Evolutionary conservation across 768 basidiomycete species (phyloP), one percentile per base, ranked within the genome.

Genomic region (Boletus rubroflammeus): DNA sequence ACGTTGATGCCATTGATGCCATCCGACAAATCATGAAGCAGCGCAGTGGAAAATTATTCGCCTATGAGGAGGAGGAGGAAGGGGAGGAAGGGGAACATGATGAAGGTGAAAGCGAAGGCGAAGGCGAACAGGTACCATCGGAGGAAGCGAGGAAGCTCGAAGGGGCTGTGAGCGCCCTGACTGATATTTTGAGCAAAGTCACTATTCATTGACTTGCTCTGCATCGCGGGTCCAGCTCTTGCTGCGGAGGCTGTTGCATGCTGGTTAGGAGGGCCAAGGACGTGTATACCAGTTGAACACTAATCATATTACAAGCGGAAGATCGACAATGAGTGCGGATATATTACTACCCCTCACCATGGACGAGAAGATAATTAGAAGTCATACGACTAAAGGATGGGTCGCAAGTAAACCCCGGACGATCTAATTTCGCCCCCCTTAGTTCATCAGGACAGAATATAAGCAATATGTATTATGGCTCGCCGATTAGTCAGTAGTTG

Each of bases 21-120:
- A 70, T 92, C 49, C 71, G 69, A 13, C 67, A 78, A 43, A 75
- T 79, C 50, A 70, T 91, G 65, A 83, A 80, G 66, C 77, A 76
- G 53, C 80, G 87, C 28, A 83, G 84, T 29, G 89, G 89, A 3
- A 86, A 81, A 58, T 67, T 90, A 6, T 72, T 85, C 7, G 75
- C 82, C 0, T 78, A 80, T 1, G 88, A 94, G 51, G 91, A 90
- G n/a, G 92, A 95, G 1, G 90, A 91, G 23, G 82, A 84, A 34
- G 85, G 91, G 46, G 88, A 85, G 44, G 84, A 82, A 44, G 79
- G 85, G 19, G 81, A 79, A 35, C 81, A 79, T 17, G 80, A n/a
- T n/a, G 63, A 65, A 42, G 70, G 62, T n/a, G 36, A 9, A 38
- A 25, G 63, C 61, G 36, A 38, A 38, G 36, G 36, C 21, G 62